These are phyloP conservation scores for Coemansia sp. DNA, from an alignment of 192 early-diverging fungal species.

Conservation along the genomic window DNA sequence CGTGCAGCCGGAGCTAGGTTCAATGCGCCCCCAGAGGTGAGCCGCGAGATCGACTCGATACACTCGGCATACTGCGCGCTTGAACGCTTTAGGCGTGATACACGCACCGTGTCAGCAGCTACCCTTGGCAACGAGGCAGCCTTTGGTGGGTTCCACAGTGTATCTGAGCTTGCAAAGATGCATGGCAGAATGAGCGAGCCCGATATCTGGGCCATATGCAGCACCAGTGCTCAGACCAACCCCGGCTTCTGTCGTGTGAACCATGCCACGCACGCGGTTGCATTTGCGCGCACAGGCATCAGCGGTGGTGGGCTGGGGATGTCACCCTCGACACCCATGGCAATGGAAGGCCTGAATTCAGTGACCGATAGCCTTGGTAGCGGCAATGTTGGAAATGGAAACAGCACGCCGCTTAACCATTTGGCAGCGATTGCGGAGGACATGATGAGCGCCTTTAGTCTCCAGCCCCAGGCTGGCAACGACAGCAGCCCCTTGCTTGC, in stretches of 20 bases:
- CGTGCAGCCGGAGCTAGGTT: not conserved
- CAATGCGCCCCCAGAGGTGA: slow-evolving; percentile 2
- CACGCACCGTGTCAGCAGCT: not conserved
- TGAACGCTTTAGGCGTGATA: slow-evolving; percentile 38
- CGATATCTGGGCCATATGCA: slow-evolving; percentile 34
- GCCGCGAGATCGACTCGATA: slow-evolving; percentile 19
- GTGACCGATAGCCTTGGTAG: not conserved
- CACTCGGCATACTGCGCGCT: slow-evolving; percentile 39
- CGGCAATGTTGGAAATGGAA: not conserved
- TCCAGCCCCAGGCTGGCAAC: slow-evolving; percentile 16
- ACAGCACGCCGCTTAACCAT: slow-evolving; percentile 15
- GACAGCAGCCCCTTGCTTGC: slow-evolving; percentile 2
- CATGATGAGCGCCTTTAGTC: slow-evolving; percentile 26
- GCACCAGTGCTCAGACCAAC: slow-evolving; percentile 15
- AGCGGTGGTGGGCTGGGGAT: not conserved
- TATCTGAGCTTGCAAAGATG: slow-evolving; percentile 38
- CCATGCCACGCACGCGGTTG: slow-evolving; percentile 22
- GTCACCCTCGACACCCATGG: slow-evolving; percentile 5
- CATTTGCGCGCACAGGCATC: slow-evolving; percentile 19
- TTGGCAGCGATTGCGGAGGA: slow-evolving; percentile 33
- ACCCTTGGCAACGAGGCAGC: slow-evolving; percentile 2
- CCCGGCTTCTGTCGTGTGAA: slow-evolving; percentile 21
- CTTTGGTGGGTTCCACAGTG: slow-evolving; percentile 35
- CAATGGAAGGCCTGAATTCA: not conserved
- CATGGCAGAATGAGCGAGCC: slow-evolving; percentile 27